Evolutionary conservation across 305 asterid genomes (phyloP).

Genomic region (Fraxinus sp.): DNA sequence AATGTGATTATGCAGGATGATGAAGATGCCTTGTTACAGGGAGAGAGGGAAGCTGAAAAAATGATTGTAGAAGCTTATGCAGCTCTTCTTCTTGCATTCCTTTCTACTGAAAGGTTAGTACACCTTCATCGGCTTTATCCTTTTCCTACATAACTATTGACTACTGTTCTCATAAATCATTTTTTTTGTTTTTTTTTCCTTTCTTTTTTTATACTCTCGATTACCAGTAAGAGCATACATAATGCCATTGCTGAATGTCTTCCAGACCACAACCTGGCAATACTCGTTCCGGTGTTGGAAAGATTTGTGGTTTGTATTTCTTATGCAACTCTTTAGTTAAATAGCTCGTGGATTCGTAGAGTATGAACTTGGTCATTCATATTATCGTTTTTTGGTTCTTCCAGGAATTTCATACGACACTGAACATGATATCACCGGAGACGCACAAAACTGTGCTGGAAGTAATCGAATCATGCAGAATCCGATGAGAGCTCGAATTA

Average conservation of each 20-base stretch:
- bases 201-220: neutral
- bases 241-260: conserved; percentile 59
- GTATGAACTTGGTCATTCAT: neutral
- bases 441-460: conserved; percentile 71
- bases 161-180: conserved; percentile 17
- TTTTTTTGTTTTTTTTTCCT: conserved; percentile 1
- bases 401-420: conserved; percentile 74
- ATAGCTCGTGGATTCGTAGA: neutral
- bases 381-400: neutral
- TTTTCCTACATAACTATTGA: conserved; percentile 2
- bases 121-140: neutral
- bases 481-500: conserved; percentile 36
- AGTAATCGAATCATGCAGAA: conserved; percentile 83
- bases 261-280: conserved; percentile 53
- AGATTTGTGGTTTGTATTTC: conserved; percentile 75
- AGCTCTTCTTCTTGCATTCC: conserved; percentile 96
- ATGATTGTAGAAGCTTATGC: conserved; percentile 95
- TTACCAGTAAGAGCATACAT: conserved; percentile 58
- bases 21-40: conserved; percentile 74
- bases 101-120: conserved; percentile 79
- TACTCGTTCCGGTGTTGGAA: conserved; percentile 86
- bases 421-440: conserved; percentile 79
- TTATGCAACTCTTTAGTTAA: neutral
- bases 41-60: conserved; percentile 94
- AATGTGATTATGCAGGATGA: conserved; percentile 55